These are phyloP conservation scores for Leptomonas seymouri DNA, from an alignment of 208 protist genomes.

Conservation along the genomic window DNA sequence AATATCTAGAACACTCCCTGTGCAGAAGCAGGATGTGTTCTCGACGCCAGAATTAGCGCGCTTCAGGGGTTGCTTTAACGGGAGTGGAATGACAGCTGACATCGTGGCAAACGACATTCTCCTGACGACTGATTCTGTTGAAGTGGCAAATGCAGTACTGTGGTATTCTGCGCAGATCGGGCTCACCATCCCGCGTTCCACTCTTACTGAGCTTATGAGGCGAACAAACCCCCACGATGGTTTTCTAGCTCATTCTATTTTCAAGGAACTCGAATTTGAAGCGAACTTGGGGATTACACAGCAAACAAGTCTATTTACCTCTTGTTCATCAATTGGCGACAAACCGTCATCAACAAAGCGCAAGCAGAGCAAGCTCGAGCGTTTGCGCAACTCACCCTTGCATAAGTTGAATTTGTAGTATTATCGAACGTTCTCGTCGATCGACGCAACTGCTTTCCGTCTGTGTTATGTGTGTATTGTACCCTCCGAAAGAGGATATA, in stretches of 20 bases:
- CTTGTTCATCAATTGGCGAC: background rate
- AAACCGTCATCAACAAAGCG: background rate
- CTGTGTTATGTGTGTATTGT: background rate
- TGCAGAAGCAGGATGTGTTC: background rate
- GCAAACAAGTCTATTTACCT: background rate
- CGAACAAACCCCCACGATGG: slow-evolving; percentile 1
- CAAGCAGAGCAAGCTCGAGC: slow-evolving; percentile 28
- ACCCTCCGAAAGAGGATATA: background rate
- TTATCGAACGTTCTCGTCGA: slow-evolving; percentile 2
- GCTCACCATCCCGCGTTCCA: slow-evolving; percentile 26
- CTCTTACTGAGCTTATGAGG: slow-evolving; percentile 7
- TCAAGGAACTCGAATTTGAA: slow-evolving; percentile 18
- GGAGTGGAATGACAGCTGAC: slow-evolving; percentile 1
- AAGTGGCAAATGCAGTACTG: slow-evolving; percentile 23
- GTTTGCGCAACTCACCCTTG: slow-evolving; percentile 7
- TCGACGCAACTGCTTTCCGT: slow-evolving; percentile 2
- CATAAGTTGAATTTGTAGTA: background rate
- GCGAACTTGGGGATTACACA: background rate
- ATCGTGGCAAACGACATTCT: slow-evolving; percentile 25
- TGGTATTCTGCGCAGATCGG: slow-evolving; percentile 15
- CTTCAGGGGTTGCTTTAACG: slow-evolving; percentile 5
- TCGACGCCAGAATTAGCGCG: slow-evolving; percentile 9
- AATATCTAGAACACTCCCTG: slow-evolving; percentile 8
- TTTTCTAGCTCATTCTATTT: background rate
- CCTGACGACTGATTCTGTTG: slow-evolving; percentile 23